Base-by-base conservation (phyloP, 2,329 filamentous ascomycete species). In the Aureobasidium melanogenum region DNA sequence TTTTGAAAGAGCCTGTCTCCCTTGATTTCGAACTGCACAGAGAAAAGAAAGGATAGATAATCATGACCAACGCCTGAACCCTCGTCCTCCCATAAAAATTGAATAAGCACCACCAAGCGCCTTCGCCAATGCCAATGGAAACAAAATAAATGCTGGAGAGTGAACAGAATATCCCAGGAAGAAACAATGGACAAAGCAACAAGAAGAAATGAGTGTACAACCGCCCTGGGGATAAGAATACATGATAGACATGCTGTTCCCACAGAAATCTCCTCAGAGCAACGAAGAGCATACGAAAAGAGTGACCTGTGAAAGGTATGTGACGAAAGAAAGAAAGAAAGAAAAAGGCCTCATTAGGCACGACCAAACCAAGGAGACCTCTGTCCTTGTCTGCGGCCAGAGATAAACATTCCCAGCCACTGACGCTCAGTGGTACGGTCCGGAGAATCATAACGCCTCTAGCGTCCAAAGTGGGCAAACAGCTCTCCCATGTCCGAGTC, bases 401-500 rank as follows among this genome's bases (percentile, higher is more conserved):
- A 5, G 17, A 43, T 9, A 5, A 55, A 55, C 5, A 15, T 9
- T 6, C 4, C 15, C 32, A 57, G 12, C 39, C 54, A 57, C 41
- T 28, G 17, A 44, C 46, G 34, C n/a, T 60, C 46, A 26, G 46
- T 46, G 22, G 17, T 12, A 43, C 44, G 36, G 1, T 60, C 56
- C 8, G 22, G 36, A 4, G 19, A 41, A 26, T 51, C 56, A 38
- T 60, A 60, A 32, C 56, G 56, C 44, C 17, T 28, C 56, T 60
- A 60, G 46, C 56, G 56, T 32, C 56, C 56, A 15, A 60, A 39
- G 1, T 60, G 44, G 5, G 56, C 56, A 51, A 60, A 60, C 26
- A 60, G 26, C 9, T 60, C 56, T 24, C 46, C 46, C 56, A 60
- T 60, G 46, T 60, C 56, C 15, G 46, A 32, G 12, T 60, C 56